Base-by-base conservation (phyloP, 2,329 filamentous ascomycete genomes). In the Colletotrichum orbiculare region DNA sequence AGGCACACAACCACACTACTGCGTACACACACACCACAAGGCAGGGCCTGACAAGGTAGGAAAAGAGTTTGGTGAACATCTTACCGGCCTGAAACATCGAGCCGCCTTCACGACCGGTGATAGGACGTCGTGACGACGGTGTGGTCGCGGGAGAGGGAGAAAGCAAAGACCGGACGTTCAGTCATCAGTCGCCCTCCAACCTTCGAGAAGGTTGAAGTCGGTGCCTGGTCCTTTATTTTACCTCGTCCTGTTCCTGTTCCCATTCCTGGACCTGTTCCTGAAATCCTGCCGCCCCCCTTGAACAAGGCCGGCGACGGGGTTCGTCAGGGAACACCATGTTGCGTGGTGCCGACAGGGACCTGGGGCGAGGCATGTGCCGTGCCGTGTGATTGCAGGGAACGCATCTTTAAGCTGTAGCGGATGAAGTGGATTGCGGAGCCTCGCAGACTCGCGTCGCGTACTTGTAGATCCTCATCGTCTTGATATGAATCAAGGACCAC, bases 81-180 rank as follows among this genome's bases (percentile, higher is more conserved):
- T 65, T 65, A 65, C 63, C 52, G 47, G 52, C 63, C 63, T 66
- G 63, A 66, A 66, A 66, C 63, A 57, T 63, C 47, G 46, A 62
- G 62, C 37, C 46, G 62, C 46, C 37, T 33, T 52, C 42, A 47
- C 37, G 42, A 49, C 59, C 63, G 57, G 52, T 63, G 33, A 63
- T 48, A 53, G 39, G 47, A 35, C 33, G 58, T 42, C 15, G 48
- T 38, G 34, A 49, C 42, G 35, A 55, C 34, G 57, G 50, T 42
- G 38, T 25, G 25, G 25, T 25, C 25, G 49, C 55, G 46, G 37
- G 47, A 56, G 59, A 39, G 48, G 47, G 53, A 25, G 25, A 5
- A 46, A 66, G 63, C 53, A 63, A 43, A 49, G 47, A 65, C 52
- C 45, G 57, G 35, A 53, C 48, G 47, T 66, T 54, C 52, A 63